Evolutionary conservation across 1,139 yeast genomes (phyloP).

Genomic region (Hemisphaericaspora xylofermentans): DNA sequence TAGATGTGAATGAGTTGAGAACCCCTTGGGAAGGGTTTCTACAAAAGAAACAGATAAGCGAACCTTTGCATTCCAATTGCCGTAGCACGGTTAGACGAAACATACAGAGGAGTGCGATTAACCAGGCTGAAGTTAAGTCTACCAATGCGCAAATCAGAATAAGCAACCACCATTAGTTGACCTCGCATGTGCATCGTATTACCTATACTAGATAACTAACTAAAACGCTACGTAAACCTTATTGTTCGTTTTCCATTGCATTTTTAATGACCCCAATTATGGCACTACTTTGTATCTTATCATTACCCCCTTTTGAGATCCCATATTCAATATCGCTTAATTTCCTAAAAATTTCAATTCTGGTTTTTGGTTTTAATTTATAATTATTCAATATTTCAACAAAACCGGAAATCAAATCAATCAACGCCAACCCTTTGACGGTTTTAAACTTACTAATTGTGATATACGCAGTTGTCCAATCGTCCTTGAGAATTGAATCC

Average conservation of each 20-base stretch:
- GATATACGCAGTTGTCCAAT: slow-evolving; percentile 77
- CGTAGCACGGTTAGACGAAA: no score
- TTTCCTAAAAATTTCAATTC: slow-evolving; percentile 64
- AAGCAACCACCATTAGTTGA: no score
- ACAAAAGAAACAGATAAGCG: no score
- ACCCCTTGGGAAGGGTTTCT: no score
- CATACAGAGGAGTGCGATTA: no score
- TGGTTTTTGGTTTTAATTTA: slow-evolving; percentile 61
- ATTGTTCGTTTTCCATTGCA: slow-evolving; percentile 40
- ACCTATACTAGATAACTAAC: neutral
- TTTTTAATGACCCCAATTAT: slow-evolving; percentile 82
- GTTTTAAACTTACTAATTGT: slow-evolving; percentile 65
- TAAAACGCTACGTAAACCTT: slow-evolving; percentile 5
- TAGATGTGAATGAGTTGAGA: no score
- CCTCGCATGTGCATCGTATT: neutral
- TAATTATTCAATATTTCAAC: slow-evolving; percentile 65
- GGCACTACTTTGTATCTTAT: slow-evolving; percentile 86
- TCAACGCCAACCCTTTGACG: slow-evolving; percentile 81
- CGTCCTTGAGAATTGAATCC: slow-evolving; percentile 77
- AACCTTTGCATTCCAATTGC: no score
- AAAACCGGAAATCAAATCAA: slow-evolving; percentile 79
- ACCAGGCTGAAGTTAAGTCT: no score
- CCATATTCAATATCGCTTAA: slow-evolving; percentile 88
- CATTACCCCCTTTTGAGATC: slow-evolving; percentile 89
- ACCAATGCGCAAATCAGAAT: no score